These are phyloP conservation scores for Neurospora cerealis DNA, from an alignment of 495 filamentous ascomycete species.

Conservation along the genomic window DNA sequence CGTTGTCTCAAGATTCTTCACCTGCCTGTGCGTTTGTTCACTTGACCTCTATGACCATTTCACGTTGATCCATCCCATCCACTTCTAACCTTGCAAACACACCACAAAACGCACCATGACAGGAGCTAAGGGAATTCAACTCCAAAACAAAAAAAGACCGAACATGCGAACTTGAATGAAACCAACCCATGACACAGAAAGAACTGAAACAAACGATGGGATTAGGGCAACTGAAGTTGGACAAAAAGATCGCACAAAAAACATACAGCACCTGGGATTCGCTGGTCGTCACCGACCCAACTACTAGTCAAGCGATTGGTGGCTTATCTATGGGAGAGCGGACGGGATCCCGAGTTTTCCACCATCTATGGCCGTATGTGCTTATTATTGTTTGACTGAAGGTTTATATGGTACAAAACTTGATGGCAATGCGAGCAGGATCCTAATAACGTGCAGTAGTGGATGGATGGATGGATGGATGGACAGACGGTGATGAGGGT, in stretches of 20 bases:
- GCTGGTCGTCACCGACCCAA: slow-evolving; percentile 38
- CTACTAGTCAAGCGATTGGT: slow-evolving; percentile 26
- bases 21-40: not conserved
- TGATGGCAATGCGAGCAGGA: no score
- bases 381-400: accelerated
- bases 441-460: no score
- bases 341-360: slow-evolving; percentile 40
- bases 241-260: slow-evolving; percentile 3
- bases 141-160: no score
- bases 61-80: not conserved
- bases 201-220: no score
- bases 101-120: not conserved
- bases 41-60: not conserved
- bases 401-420: not conserved
- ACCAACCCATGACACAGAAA: no score
- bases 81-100: not conserved
- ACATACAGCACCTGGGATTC: slow-evolving; percentile 20
- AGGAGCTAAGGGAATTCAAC: not conserved
- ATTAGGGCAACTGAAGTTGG: no score
- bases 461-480: no score
- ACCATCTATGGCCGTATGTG: not conserved
- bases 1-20: not conserved
- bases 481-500: no score
- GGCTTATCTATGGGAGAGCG: slow-evolving; percentile 39
- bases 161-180: no score